Conservation (phyloP, 164 flowering plant genomes). For the Protea cynaroides region DNA sequence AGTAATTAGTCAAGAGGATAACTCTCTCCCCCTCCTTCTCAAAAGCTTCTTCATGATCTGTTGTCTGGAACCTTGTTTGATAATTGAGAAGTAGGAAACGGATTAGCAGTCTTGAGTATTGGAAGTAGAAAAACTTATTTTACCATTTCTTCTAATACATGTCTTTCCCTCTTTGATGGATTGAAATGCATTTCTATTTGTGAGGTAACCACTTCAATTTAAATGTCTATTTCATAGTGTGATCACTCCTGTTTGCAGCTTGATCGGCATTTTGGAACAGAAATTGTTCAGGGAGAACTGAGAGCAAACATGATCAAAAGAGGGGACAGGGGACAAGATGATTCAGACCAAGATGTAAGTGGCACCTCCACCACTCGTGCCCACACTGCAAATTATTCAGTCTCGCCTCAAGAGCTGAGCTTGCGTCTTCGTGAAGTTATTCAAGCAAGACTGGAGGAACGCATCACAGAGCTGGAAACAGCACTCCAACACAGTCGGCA, state of each 20-base stretch:
- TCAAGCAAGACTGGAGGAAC: conserved; percentile 67
- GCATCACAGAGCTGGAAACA: conserved; percentile 64
- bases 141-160: too few species aligned
- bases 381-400: conserved; percentile 38
- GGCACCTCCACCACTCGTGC: conserved; percentile 31
- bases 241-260: conserved; percentile 38
- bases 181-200: too few species aligned
- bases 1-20: too few species aligned
- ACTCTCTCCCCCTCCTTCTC: too few species aligned
- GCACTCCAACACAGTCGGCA: conserved; percentile 57
- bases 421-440: conserved; percentile 74
- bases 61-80: too few species aligned
- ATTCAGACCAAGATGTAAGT: conserved; percentile 30
- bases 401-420: conserved; percentile 73
- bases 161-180: too few species aligned
- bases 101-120: too few species aligned
- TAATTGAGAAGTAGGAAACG: too few species aligned
- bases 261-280: conserved; percentile 45
- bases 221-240: too few species aligned
- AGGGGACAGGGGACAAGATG: conserved; percentile 16
- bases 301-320: conserved; percentile 32
- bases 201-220: conserved; percentile 6
- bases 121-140: too few species aligned
- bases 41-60: too few species aligned
- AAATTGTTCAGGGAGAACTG: conserved; percentile 56